Percentiles rank a stretch among this genome's conserved stretches.
These are phyloP conservation scores for Bryum argenteum DNA, from an alignment of 225 moss, liverwort and hornwort genomes.

Conservation along the genomic window DNA sequence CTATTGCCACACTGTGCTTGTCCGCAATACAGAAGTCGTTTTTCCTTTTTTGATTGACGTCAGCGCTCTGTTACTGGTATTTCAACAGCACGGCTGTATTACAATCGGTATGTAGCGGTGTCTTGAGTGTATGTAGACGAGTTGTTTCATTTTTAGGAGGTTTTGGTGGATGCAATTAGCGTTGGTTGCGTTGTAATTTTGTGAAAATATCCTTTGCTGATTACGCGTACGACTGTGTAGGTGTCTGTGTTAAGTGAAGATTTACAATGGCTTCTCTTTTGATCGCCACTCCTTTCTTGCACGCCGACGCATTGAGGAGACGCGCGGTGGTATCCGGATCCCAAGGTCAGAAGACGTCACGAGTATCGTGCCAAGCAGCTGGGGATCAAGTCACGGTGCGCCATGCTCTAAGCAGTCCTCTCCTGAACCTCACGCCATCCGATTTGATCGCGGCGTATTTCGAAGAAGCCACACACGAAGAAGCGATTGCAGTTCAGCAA, in stretches of 20 bases:
- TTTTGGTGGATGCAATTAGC: too few species aligned
- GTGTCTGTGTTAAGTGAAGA: background rate
- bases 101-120: too few species aligned
- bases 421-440: conserved; percentile 53
- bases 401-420: conserved; percentile 42
- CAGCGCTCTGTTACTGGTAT: too few species aligned
- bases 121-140: too few species aligned
- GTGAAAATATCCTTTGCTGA: background rate
- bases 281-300: conserved; percentile 21
- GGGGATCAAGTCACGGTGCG: conserved; percentile 29
- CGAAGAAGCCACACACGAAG: conserved; percentile 19
- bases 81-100: too few species aligned
- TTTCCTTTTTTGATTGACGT: too few species aligned
- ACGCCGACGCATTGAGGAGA: conserved; percentile 16
- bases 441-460: conserved; percentile 46
- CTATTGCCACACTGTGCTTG: too few species aligned
- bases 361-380: conserved; percentile 24
- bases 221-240: background rate
- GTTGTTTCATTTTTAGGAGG: too few species aligned
- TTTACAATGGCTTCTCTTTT: conserved; percentile 37
- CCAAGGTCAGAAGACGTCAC: conserved; percentile 17
- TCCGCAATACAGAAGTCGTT: too few species aligned
- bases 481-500: conserved; percentile 12
- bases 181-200: too few species aligned
- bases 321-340: background rate